Evolutionary conservation across 2,329 filamentous ascomycete species (phyloP), one percentile per base, ranked within the genome.

Genomic region (Aciculosporium take): DNA sequence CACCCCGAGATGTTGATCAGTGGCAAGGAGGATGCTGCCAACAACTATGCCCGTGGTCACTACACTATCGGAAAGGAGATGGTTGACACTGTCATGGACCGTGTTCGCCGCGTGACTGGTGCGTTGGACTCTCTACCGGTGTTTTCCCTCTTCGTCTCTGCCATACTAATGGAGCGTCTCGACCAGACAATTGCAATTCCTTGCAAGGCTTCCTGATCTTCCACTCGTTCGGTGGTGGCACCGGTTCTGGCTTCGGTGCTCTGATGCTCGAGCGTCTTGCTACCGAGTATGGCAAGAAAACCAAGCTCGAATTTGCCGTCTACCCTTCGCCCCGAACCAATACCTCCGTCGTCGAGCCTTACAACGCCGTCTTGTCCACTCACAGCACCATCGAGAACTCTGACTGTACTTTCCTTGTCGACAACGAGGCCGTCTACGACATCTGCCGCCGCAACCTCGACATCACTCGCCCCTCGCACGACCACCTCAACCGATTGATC

Each of bases 1-100:
- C 79, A 83, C 64, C 79, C 79, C 35, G 79, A 83, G 67, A 69
- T 79, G 52, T 63, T 83, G 56, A 76, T 83, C 58, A 82, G 74
- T 61, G 79, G 79, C 63, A 83, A 83, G 71, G 79, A 83, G 62
- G 79, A 83, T 72, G 79, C 79, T 45, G 77, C 79, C 65, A 83
- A 83, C 68, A 84, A 84, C 70, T 84, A 83, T 56, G 79, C 79
- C 51, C 79, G 79, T 66, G 79, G 79, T 44, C 79, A 84, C 66
- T 83, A 84, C 65, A 83, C 79, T 52, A 77, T 83, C 53, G 79
- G 79, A 65, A 83, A 83, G 71, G 79, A 83, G 67, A 78, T 81
- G 74, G 74, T 81, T 42, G 79, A 83, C 58, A 71, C 63, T 52
- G 79, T 82, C 54, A 74, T 82, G 55, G 78, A 83, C 54, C 74